Base-by-base conservation (phyloP, 2,329 filamentous ascomycete genomes). In the Penicillium hordei region DNA sequence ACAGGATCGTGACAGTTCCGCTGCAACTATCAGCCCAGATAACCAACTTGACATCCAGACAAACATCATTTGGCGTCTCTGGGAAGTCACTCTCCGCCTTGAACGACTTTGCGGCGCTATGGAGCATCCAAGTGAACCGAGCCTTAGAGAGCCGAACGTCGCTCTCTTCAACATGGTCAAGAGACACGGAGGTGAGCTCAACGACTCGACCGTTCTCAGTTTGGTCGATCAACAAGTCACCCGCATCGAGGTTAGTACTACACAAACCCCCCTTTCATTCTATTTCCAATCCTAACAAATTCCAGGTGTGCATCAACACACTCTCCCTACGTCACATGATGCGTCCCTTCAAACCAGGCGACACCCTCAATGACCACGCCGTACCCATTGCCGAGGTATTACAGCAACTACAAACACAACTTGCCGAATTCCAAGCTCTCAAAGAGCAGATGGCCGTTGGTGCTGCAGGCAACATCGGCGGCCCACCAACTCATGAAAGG, bases 151-250 rank as follows among this genome's bases (percentile, higher is more conserved):
- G 55, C 91, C 93, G 0, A 92, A 96, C 76, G 90, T 89, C 36
- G 89, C 90, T 64, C 78, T 97, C 55, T 78, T 97, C 64, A 91
- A 96, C 70, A 80, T 83, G 62, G 86, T 89, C 77, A 88, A 86
- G 73, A 80, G 82, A 57, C 78, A 87, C 42, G 91, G 90, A 50
- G 91, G 91, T 12, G 92, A 97, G 72, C 85, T 97, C 53, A 91
- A 93, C 29, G 94, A 97, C 79, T 82, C 86, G 52, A 93, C 96
- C 75, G 79, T 97, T 75, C 78, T 96, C 55, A 92, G 91, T 69
- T 91, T 99, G 69, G 84, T 97, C 74, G 93, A 96, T 72, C 93
- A 97, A 72, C 92, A 97, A 82, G 89, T 99, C 66, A 93, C 90
- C 72, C 86, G 94, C 69, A 95, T 99, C 72, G 94, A 99, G 86